A percentile compares a stretch with the other conserved stretches of the same genome.
phyloP scores from a whole-genome alignment of 495 filamentous ascomycete species.

The Hypoxylon fuscum region DNA sequence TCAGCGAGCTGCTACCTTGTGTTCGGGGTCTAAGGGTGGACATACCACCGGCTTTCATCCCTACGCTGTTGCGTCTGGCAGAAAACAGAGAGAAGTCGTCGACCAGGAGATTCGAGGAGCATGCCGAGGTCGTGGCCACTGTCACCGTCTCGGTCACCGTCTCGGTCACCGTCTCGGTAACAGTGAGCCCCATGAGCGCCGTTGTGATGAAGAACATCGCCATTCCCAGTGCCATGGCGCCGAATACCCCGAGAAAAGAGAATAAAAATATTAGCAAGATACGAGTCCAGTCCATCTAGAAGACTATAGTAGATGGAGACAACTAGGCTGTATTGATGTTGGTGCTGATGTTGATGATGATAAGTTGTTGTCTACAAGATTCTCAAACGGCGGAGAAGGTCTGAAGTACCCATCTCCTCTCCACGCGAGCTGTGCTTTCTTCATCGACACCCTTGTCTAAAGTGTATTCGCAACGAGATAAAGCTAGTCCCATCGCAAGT shows the following conservation, averaged over 20 bases:
- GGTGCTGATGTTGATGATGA: neutral
- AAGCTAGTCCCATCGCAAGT: no score
- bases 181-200: no score
- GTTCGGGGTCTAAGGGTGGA: neutral
- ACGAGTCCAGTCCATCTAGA: no score
- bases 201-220: no score
- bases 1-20: neutral
- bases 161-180: no score
- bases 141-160: no score
- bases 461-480: no score
- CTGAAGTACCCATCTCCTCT: neutral
- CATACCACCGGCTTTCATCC: constrained; percentile 29
- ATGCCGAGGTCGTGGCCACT: neutral
- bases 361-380: neutral
- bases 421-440: neutral
- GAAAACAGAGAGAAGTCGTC: constrained; percentile 27
- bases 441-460: neutral
- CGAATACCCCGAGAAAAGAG: neutral
- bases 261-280: neutral
- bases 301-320: no score
- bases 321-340: neutral
- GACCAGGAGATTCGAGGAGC: constrained; percentile 17
- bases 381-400: neutral
- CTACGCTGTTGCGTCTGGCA: constrained; percentile 17
- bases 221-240: neutral